Conservation (phyloP, 2,329 filamentous ascomycete genomes). For the Claviceps cyperi region DNA sequence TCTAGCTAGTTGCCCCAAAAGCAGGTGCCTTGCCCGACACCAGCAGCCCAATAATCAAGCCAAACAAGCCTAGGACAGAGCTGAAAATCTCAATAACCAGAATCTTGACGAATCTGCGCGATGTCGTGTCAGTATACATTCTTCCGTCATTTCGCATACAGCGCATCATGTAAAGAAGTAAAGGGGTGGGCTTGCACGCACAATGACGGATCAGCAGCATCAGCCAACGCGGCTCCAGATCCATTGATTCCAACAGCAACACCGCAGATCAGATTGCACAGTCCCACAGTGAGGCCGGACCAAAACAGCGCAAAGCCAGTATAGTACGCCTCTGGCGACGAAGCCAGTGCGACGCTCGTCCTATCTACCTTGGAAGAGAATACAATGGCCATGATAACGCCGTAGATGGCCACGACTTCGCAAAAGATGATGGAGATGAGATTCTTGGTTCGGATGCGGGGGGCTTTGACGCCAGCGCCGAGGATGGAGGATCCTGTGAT, state of each 20-base stretch:
- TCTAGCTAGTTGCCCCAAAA: constrained; percentile 9
- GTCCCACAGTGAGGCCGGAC: constrained; percentile 84
- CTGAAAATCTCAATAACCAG: constrained; percentile 99
- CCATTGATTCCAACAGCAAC: constrained; percentile 96
- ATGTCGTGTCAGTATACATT: constrained; percentile 10
- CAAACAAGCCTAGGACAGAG: constrained; percentile 90
- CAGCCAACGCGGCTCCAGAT: constrained; percentile 86
- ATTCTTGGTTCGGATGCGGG: constrained; percentile 98
- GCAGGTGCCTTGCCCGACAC: constrained; percentile 62
- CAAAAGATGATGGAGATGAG: constrained; percentile 99
- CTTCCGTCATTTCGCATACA: no score
- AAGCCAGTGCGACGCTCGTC: constrained; percentile 49
- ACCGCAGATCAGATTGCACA: constrained; percentile 93
- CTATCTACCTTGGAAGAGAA: constrained; percentile 77
- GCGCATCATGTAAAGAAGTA: not conserved
- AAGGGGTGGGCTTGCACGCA: constrained; percentile 32
- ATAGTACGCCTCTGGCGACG: constrained; percentile 72
- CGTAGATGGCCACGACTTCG: constrained; percentile 98
- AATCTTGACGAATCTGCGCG: constrained; percentile 82
- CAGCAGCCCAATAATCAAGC: constrained; percentile 84
- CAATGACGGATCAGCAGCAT: constrained; percentile 84
- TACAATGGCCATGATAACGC: constrained; percentile 98
- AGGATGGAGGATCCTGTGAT: constrained; percentile 96
- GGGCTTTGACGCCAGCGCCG: constrained; percentile 89
- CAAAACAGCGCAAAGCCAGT: constrained; percentile 94